A percentile compares a stretch with the other conserved stretches of the same genome.
Conservation (phyloP, 805 yeast genomes). For the Naumovozyma dairenensis region DNA sequence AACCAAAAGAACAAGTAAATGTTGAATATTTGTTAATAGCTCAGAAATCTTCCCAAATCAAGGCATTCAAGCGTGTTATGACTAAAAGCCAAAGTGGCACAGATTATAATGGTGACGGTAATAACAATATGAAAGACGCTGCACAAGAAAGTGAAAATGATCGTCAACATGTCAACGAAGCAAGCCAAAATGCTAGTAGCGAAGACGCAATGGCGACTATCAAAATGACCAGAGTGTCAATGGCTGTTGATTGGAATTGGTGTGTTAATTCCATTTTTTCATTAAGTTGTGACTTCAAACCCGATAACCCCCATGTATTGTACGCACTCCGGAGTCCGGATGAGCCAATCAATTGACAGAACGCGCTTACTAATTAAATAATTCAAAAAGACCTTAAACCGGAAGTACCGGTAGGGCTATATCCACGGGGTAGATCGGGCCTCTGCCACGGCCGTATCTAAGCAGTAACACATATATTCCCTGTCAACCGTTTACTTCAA, state of each 20-base stretch:
- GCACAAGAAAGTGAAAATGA: too few relatives aligned
- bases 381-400: neutral
- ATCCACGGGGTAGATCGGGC: neutral
- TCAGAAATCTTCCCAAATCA: conserved; percentile 20
- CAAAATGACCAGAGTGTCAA: conserved; percentile 4
- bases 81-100: conserved; percentile 5
- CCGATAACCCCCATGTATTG: conserved; percentile 11
- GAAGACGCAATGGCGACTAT: too few relatives aligned
- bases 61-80: conserved; percentile 14
- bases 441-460: neutral
- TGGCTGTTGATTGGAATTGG: conserved; percentile 30
- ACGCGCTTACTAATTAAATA: neutral
- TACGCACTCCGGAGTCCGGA: neutral
- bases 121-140: neutral
- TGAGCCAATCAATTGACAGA: neutral
- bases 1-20: too few relatives aligned
- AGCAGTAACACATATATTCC: too few relatives aligned
- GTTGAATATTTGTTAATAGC: conserved; percentile 18
- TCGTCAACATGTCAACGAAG: too few relatives aligned
- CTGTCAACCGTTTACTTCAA: too few relatives aligned
- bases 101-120: neutral
- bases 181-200: too few relatives aligned
- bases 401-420: neutral
- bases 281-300: neutral
- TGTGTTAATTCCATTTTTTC: conserved; percentile 22